Evolutionary conservation across 1,284 basidiomycete genomes (phyloP), one percentile per base, ranked within the genome.

Genomic region (Ceratobasidium sp.): DNA sequence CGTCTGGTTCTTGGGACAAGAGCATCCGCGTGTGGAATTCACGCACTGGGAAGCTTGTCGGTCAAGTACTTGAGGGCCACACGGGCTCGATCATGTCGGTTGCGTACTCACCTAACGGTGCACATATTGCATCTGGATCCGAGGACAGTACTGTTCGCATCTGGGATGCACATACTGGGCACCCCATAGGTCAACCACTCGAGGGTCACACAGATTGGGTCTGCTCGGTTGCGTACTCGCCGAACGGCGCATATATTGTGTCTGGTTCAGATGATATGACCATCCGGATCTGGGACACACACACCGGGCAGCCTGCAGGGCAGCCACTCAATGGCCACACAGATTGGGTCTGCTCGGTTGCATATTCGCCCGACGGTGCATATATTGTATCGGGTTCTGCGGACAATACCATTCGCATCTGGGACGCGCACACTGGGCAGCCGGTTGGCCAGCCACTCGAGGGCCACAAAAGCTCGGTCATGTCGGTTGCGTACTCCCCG

Each of bases 21-120:
- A 42, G 5, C 18, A 61, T 61, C 7, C 59, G 30, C 14, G 21
- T 61, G 5, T 61, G 59, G 59, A n/a, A 61, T 44, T 3, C 38
- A 61, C 33, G 12, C 18, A 16, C 18, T n/a, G 5, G 18, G 42
- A 3, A 44, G 42, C 42, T n/a, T 36, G 30, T 16, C 5, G 28
- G 9, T 8, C 21, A 14, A 7, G 14, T 9, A 28, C 4, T 18
- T n/a, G 4, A 21, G 16, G 54, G 8, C 6, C 9, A 36, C 25
- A 11, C 30, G 23, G 38, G 21, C 38, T 42, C 11, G 59, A 23
- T 61, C 23, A 61, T 7, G 18, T 61, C 59, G 54, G 54, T 58
- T 11, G 30, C 14, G 30, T 58, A 9, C 54, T 33, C 33, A 21
- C 9, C 54, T 14, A 14, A 54, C 25, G 12, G 25, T 28, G 28